phyloP scores from a whole-genome alignment of 345 rosid species.

The Raphanus raphanistrum region DNA sequence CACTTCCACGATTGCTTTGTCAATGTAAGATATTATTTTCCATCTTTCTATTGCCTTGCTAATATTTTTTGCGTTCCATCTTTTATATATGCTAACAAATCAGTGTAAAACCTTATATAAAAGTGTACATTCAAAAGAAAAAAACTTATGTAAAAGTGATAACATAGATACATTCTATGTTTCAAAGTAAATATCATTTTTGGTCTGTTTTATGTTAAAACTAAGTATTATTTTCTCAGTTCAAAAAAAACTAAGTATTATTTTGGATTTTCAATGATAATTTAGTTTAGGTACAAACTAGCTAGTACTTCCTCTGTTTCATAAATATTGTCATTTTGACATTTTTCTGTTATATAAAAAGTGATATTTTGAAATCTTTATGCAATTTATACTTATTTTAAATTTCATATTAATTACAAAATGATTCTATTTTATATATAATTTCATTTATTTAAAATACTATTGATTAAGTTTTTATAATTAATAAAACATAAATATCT shows the following conservation, averaged over 20 bases:
- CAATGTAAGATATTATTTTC: constrained; percentile 36
- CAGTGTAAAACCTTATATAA: not conserved
- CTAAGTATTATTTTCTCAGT: not conserved
- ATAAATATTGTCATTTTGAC: too few species aligned
- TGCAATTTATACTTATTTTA: too few species aligned
- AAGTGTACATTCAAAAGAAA: too few species aligned
- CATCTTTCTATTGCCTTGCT: not conserved
- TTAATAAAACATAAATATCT: too few species aligned
- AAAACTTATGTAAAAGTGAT: too few species aligned
- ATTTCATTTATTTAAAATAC: too few species aligned
- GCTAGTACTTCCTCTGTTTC: too few species aligned
- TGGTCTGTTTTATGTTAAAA: not conserved
- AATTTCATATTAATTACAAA: too few species aligned
- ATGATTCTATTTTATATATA: too few species aligned
- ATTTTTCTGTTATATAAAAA: too few species aligned
- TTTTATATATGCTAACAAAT: not conserved
- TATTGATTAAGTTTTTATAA: too few species aligned
- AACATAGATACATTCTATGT: not conserved
- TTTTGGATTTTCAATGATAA: not conserved
- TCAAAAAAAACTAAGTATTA: not conserved
- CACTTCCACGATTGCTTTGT: constrained; percentile 73
- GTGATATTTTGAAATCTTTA: too few species aligned
- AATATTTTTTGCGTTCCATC: not conserved
- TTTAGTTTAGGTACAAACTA: not conserved
- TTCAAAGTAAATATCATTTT: not conserved